These are phyloP conservation scores for Cronartium quercuum DNA, from an alignment of 1,284 basidiomycete genomes.

Conservation along the genomic window DNA sequence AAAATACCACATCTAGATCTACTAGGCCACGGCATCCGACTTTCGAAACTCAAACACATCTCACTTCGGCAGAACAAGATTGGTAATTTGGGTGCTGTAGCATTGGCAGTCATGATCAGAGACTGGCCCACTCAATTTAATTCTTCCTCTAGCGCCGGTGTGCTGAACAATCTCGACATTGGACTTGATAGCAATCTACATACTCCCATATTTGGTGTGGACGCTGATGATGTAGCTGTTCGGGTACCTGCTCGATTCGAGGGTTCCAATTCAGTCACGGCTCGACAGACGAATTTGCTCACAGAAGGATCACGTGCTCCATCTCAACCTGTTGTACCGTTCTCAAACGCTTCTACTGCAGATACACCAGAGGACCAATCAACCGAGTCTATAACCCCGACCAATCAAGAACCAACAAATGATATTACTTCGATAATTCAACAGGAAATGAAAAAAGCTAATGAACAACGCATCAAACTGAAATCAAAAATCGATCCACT, in stretches of 20 bases:
- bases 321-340: background rate
- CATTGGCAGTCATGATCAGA: constrained; percentile 86
- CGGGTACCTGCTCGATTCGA: background rate
- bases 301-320: background rate
- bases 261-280: constrained; percentile 26
- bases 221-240: background rate
- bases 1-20: constrained; percentile 6
- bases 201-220: background rate
- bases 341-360: background rate
- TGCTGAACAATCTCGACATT: constrained; percentile 38
- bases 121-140: constrained; percentile 74
- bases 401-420: background rate
- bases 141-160: constrained; percentile 14
- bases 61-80: constrained; percentile 81
- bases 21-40: constrained; percentile 66
- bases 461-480: constrained; percentile 20
- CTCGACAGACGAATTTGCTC: constrained; percentile 18
- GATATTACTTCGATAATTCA: constrained; percentile 6
- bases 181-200: background rate
- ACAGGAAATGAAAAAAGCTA: constrained; percentile 21
- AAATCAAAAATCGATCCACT: constrained; percentile 26
- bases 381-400: no score
- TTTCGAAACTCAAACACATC: constrained; percentile 73
- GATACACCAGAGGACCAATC: background rate
- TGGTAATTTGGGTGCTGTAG: constrained; percentile 70